Conservation (phyloP, 1,284 basidiomycete species). For the Cutaneotrichosporon sp. region DNA sequence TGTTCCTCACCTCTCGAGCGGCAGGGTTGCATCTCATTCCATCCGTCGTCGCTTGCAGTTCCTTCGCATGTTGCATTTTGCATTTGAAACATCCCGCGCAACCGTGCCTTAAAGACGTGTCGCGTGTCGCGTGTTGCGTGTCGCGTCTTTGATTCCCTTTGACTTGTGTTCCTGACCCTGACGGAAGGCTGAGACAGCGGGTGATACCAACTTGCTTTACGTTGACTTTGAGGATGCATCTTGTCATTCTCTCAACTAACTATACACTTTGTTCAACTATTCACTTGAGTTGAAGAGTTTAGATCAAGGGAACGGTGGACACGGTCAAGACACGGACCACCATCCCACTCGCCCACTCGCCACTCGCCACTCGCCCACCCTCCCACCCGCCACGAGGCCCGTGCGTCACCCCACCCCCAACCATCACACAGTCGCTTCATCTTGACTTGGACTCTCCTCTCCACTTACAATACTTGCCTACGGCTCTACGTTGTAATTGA, state of each 20-base stretch:
- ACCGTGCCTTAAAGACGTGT: not conserved
- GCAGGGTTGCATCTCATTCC: too few species aligned
- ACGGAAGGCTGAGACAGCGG: not conserved
- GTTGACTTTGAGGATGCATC: not conserved
- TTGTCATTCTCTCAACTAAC: too few species aligned
- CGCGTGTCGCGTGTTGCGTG: conserved; percentile 2
- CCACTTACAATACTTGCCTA: too few species aligned
- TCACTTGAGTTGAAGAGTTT: too few species aligned
- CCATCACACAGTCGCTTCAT: not conserved
- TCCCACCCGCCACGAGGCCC: not conserved
- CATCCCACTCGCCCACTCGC: not conserved
- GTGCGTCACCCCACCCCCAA: not conserved
- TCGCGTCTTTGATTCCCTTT: not conserved
- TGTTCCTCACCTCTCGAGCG: too few species aligned
- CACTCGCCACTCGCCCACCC: not conserved
- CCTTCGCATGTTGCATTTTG: too few species aligned
- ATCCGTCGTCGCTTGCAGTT: too few species aligned
- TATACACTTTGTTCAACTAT: too few species aligned
- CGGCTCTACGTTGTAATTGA: too few species aligned
- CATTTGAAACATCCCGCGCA: not conserved
- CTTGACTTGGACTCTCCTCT: not conserved
- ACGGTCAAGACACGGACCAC: not conserved
- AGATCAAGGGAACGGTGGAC: too few species aligned
- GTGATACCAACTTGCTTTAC: not conserved
- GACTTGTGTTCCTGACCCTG: not conserved